Base-by-base conservation (phyloP, 2,329 filamentous ascomycete species). In the Diaporthe ampelina region DNA sequence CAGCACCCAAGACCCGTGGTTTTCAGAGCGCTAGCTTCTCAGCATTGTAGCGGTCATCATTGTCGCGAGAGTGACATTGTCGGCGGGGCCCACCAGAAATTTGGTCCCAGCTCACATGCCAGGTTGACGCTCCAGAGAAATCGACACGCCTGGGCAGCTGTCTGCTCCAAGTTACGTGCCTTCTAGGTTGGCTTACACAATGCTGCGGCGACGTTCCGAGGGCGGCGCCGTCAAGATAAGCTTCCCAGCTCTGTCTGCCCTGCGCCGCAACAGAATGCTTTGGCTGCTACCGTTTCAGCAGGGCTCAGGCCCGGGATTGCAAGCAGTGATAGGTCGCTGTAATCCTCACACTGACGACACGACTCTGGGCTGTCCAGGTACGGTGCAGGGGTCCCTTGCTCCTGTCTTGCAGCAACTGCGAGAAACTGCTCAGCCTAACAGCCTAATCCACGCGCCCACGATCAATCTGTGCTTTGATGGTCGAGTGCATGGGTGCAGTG, bases 311-410 rank as follows among this genome's bases (percentile, higher is more conserved):
- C 43, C n/a, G 3, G 6, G 21, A 24, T 11, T 50, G 24, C 43
- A 32, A 19, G 61, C 45, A 35, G 11, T 67, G 61, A 52, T 67
- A 67, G 43, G 61, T 21, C 17, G 61, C 21, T 50, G 29, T 4
- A 15, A 37, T n/a, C 29, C 45, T 67, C 61, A 52, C 29, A 26
- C 63, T 68, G 63, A 68, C 63, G 63, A 68, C 63, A 68, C 63
- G 45, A 68, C 63, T 68, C 52, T n/a, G 21, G 35, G 13, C 26
- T 43, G 35, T 26, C 15, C 37, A 50, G 29, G 29, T 37, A 37
- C 19, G 21, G 11, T 3, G 45, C 61, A 67, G 61, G 61, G 61
- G 21, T 24, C 19, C 63, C 61, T 50, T 50, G 48, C 32, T 40
- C 63, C 21, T 21, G 17, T 26, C 45, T 37, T 29, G 29, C 8